Conservation (phyloP, 495 filamentous ascomycete genomes). For the Penicillium cinerascens region DNA sequence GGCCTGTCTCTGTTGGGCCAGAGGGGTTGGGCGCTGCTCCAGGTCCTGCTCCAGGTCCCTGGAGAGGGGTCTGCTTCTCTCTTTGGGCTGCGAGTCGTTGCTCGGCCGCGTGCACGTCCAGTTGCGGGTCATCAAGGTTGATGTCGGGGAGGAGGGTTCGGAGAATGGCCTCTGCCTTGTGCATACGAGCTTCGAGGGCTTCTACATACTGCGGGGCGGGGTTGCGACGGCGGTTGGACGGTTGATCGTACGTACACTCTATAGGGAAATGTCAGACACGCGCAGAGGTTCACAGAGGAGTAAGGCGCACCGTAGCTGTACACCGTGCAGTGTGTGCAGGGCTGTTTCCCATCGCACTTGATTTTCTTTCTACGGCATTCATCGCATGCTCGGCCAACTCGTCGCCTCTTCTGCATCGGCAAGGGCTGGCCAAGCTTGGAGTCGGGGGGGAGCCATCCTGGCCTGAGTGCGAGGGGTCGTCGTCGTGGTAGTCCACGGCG, state of each 20-base stretch:
- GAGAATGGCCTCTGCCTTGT: constrained; percentile 78
- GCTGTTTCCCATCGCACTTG: constrained; percentile 97
- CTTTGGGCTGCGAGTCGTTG: constrained; percentile 31
- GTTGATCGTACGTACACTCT: constrained; percentile 99
- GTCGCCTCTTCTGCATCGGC: constrained; percentile 79
- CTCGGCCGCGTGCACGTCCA: constrained; percentile 66
- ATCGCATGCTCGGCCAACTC: constrained; percentile 91
- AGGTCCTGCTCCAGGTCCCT: neutral
- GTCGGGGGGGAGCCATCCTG: constrained; percentile 27
- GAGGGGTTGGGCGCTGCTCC: constrained; percentile 4
- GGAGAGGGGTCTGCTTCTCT: constrained; percentile 18
- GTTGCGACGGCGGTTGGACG: constrained; percentile 91
- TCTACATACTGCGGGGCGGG: constrained; percentile 95
- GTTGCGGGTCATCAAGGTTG: constrained; percentile 75
- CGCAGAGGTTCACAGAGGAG: constrained; percentile 12
- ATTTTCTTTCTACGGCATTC: constrained; percentile 98
- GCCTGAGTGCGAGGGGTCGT: constrained; percentile 24
- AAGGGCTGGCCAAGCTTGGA: constrained; percentile 30
- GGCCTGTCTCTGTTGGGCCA: constrained; percentile 13
- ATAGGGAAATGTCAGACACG: constrained; percentile 30
- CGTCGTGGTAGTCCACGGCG: constrained; percentile 22
- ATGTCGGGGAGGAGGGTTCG: constrained; percentile 78
- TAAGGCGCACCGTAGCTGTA: constrained; percentile 86
- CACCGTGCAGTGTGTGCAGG: constrained; percentile 95
- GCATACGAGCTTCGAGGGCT: constrained; percentile 77